Evolutionary conservation across 1,284 basidiomycete species (phyloP), one percentile per base, ranked within the genome.

Genomic region (Malassezia japonica): DNA sequence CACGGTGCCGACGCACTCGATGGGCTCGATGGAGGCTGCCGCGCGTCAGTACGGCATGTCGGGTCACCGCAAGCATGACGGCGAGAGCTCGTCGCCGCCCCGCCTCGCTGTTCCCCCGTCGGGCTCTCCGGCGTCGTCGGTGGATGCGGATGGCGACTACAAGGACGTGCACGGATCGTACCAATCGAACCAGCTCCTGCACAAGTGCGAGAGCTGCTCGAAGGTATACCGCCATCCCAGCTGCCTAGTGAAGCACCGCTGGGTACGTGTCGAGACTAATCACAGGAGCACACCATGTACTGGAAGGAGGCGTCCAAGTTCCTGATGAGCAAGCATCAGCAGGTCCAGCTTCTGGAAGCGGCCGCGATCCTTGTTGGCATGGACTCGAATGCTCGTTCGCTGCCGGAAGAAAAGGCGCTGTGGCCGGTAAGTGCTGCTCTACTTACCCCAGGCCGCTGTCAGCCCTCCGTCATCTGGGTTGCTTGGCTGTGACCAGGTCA

Each of bases 271-370:
- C 25, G 4, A 20, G 3, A 43, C 23, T 27, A 12, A 35, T n/a
- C 4, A 5, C 31, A 51, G 49, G 91, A 96, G 73, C 90, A 96
- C 69, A 88, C 86, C 24, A 87, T 87, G 31, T 90, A 95, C 72
- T 98, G 92, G 92, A 86, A 87, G 44, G 88, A 91, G 75, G 87
- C 89, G 0, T 88, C 86, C 62, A 91, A 92, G 75, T 84, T 92
- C 67, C 82, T 91, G 49, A 79, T 95, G 63, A 87, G 84, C 76
- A 98, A 96, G 77, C 92, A 98, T 73, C 91, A 96, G 71, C 92
- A 96, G 69, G 92, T 98, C 1, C 92, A 96, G 72, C 78, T 96
- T 50, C 83, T 98, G 44, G 92, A 96, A 79, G 92, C 91, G 6
- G 92, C 92, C 0, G 88, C 92, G 6, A 96, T 98, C 57, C 80